Evolutionary conservation across 805 yeast species (phyloP), one percentile per base, ranked within the genome.

Genomic region (Candida parachauliodes): DNA sequence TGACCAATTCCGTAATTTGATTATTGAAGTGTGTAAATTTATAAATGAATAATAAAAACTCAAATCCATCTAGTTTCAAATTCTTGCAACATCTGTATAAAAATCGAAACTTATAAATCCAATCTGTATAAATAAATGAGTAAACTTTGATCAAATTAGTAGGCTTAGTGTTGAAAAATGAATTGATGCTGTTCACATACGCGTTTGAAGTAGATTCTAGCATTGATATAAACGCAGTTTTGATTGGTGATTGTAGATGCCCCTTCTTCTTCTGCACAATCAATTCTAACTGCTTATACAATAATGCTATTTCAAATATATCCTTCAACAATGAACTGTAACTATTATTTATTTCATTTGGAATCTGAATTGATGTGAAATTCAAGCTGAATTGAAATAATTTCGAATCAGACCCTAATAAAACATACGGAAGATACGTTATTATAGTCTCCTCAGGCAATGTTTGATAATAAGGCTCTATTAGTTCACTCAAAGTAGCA

Each of bases 231-330:
- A 82, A 75, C 1, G 95, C 83, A 26, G 77, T 78, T 42, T 76
- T 76, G 11, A 83, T 68, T 7, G 84, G 81, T 3, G 83, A 74
- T 17, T 54, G 44, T 15, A 52, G 46, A 4, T 47, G 49, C 39
- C 41, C 59, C 47, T 45, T 57, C 29, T 49, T 34, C 16, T 48
- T 34, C 26, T 59, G 62, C 9, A 71, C 45, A 15, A 51, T 48
- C 11, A 36, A 39, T 4, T 54, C 57, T 24, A 87, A 57, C 29
- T 64, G 55, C 36, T 72, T 70, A 57, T 75, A 86, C 2, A 88
- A 59, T 23, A 88, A 58, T 0, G 86, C 91, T 1, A 88, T 83
- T 55, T 88, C 96, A 28, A 82, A 62, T 1, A 84, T 59, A 19
- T 68, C 55, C 39, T 72, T 76, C 22, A 86, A 55, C 19, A 79